Base-by-base conservation (phyloP, 148 eudicot species). In the Vaccinium darrowii region DNA sequence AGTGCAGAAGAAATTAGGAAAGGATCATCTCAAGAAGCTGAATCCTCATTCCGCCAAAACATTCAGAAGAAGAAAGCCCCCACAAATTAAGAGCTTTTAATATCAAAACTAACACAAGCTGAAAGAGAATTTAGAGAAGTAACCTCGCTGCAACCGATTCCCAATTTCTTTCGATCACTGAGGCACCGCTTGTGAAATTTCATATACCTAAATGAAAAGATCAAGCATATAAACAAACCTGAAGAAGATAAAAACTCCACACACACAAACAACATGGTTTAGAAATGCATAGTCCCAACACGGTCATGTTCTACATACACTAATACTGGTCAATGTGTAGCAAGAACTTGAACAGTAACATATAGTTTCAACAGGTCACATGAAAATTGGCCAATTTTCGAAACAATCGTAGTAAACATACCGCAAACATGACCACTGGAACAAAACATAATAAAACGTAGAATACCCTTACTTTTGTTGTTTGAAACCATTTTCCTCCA, bases 131-230 rank as follows among this genome's bases (percentile, higher is more conserved):
- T 36, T 52, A 80, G 63, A 51, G 23, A 81, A 43, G 73, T 49
- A 73, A 96, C 99, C 98, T 96, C 98, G 83, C 99, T 96, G 91
- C 95, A 91, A 56, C 99, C 99, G 82, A 93, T 84, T 73, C 99
- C 99, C 76, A 90, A 71, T 88, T 95, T 96, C 91, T 92, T 96
- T 58, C 99, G 91, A 36, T 96, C 99, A 86, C 76, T 89, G 12
- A 96, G 92, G 89, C 98, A 93, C 39, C 94, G 92, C 82, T 93
- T 94, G 63, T 90, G 95, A 88, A 90, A 96, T 90, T 96, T 96
- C 87, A 84, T 84, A 88, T 96, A 96, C 93, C 99, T 96, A 87
- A 63, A 79, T 80, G 47, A 78, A 83, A 83, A 83, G 81, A 85
- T 81, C 60, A 80, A 84, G 78, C 65, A 58, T 72, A 50, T 83